These are phyloP conservation scores for Rhodotorula diobovata DNA, from an alignment of 768 basidiomycete genomes.

Conservation along the genomic window DNA sequence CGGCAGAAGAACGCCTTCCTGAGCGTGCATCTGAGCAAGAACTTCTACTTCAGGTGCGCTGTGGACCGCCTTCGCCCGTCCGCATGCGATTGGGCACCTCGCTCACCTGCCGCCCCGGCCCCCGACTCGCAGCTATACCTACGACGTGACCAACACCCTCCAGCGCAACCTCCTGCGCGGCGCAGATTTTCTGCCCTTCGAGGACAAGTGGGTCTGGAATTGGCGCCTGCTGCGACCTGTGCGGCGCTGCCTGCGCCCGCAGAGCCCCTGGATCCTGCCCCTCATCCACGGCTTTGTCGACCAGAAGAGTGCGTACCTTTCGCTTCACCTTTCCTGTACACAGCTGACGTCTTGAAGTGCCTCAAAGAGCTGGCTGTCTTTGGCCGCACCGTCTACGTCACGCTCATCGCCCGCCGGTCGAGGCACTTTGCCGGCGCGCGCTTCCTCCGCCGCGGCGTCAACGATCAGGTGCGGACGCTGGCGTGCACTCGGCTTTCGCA, in stretches of 20 bases:
- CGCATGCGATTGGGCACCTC: too few species aligned
- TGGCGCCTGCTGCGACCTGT: slow-evolving; percentile 72
- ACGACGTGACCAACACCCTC: slow-evolving; percentile 91
- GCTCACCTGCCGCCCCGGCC: background rate
- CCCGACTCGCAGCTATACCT: slow-evolving; percentile 68
- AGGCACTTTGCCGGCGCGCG: slow-evolving; percentile 93
- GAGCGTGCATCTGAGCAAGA: slow-evolving; percentile 96
- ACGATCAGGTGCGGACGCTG: slow-evolving; percentile 80
- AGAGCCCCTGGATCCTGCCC: slow-evolving; percentile 79
- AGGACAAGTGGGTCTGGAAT: slow-evolving; percentile 92
- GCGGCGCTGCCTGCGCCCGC: slow-evolving; percentile 54
- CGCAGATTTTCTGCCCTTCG: slow-evolving; percentile 54
- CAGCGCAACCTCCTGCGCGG: slow-evolving; percentile 67
- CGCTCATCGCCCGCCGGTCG: slow-evolving; percentile 88
- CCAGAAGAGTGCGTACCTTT: slow-evolving; percentile 75
- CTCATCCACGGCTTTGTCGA: slow-evolving; percentile 94
- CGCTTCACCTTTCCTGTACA: background rate
- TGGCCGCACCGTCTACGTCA: slow-evolving; percentile 83
- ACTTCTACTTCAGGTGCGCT: slow-evolving; percentile 92
- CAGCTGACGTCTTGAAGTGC: fast-evolving
- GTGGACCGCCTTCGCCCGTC: background rate
- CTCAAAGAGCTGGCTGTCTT: slow-evolving; percentile 77
- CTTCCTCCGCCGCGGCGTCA: slow-evolving; percentile 88
- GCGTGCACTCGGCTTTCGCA: too few species aligned
- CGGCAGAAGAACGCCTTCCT: slow-evolving; percentile 83